Conservation (phyloP, 176 grass and related monocot species). For the Oryza meyeriana region DNA sequence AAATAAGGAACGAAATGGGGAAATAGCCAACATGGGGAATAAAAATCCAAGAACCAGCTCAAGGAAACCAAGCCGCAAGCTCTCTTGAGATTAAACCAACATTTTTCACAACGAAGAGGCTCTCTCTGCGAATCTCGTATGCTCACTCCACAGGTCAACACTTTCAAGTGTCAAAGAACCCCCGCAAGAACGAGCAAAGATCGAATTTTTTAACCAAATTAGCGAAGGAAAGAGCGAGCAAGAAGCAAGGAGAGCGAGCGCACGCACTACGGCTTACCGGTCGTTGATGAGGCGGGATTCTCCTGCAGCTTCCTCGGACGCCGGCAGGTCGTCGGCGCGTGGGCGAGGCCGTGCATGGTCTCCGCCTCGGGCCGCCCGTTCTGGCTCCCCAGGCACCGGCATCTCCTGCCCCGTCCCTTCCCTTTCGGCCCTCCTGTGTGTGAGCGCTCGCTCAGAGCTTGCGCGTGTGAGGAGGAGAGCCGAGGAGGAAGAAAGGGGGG, state of each 20-base stretch:
- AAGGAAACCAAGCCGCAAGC: neutral
- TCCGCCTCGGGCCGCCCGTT: constrained; percentile 50
- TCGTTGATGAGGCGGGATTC: constrained; percentile 79
- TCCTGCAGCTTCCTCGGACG: constrained; percentile 67
- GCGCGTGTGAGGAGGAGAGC: neutral
- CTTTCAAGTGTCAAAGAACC: constrained; percentile 21
- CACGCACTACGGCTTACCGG: constrained; percentile 68
- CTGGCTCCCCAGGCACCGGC: constrained; percentile 81
- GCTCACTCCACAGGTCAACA: neutral
- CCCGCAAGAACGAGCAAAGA: constrained; percentile 32
- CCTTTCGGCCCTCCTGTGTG: neutral
- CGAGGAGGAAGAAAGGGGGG: constrained; percentile 23
- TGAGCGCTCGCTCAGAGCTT: neutral
- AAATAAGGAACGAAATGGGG: constrained; percentile 1
- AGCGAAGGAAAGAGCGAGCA: neutral
- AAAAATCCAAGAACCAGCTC: neutral
- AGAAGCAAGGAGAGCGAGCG: neutral
- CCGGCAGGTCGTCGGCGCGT: too few relatives aligned
- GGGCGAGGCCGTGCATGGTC: constrained; percentile 69
- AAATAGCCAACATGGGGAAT: neutral
- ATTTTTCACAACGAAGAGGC: neutral
- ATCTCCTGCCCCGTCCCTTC: constrained; percentile 31
- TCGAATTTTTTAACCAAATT: constrained; percentile 17
- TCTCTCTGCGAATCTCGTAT: constrained; percentile 32
- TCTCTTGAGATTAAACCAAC: neutral